Evolutionary conservation across 2,329 filamentous ascomycete species (phyloP).

Genomic region (Remersonia thermophila): DNA sequence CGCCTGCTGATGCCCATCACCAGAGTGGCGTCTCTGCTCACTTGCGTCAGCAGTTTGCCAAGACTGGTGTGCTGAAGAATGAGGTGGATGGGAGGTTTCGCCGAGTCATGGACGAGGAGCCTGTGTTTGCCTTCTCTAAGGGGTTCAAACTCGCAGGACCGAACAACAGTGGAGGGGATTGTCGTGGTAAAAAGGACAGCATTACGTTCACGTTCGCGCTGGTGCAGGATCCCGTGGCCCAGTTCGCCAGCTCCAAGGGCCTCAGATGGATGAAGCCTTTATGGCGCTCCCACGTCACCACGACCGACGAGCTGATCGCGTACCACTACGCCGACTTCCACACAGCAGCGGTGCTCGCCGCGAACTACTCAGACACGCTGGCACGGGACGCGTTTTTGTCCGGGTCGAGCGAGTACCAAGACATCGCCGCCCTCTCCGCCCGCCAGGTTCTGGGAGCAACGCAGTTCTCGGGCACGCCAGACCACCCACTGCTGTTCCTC

Average conservation of each 20-base stretch:
- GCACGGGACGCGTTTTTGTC: slow-evolving; percentile 60
- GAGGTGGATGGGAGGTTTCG: slow-evolving; percentile 54
- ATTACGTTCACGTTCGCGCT: slow-evolving; percentile 66
- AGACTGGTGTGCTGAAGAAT: slow-evolving; percentile 53
- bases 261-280: slow-evolving; percentile 67
- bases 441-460: slow-evolving; percentile 72
- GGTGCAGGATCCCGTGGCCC: slow-evolving; percentile 65
- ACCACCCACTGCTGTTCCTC: slow-evolving; percentile 62
- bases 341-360: slow-evolving; percentile 49
- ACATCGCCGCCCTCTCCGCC: slow-evolving; percentile 65
- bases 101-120: slow-evolving; percentile 62
- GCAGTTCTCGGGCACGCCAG: slow-evolving; percentile 59
- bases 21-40: slow-evolving; percentile 56
- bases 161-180: slow-evolving; percentile 19
- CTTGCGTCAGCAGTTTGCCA: slow-evolving; percentile 58
- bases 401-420: slow-evolving; percentile 62
- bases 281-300: slow-evolving; percentile 64
- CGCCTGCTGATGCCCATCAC: slow-evolving; percentile 52
- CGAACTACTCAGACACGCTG: slow-evolving; percentile 62
- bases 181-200: slow-evolving; percentile 31
- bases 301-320: slow-evolving; percentile 48
- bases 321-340: slow-evolving; percentile 69
- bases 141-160: slow-evolving; percentile 38
- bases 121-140: slow-evolving; percentile 69
- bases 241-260: slow-evolving; percentile 65